Conservation (phyloP, 2,329 filamentous ascomycete genomes). For the Botrytis porri region DNA sequence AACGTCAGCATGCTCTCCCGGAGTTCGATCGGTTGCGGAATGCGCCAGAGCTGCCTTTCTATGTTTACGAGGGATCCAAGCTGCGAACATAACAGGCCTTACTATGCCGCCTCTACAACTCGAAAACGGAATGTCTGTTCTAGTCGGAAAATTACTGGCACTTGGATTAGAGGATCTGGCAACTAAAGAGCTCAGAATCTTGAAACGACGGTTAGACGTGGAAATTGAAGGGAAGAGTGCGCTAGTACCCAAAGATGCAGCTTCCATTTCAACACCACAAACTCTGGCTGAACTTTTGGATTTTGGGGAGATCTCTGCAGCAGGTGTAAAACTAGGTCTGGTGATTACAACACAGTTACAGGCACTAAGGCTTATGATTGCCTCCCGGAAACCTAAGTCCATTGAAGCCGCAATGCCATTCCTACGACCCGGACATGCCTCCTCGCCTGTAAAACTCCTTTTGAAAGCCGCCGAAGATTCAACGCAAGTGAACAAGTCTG, state of each 20-base stretch:
- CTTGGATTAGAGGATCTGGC: conserved; percentile 66
- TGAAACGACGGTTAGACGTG: conserved; percentile 62
- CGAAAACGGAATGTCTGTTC: conserved; percentile 69
- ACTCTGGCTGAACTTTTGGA: conserved; percentile 60
- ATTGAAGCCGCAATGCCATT: conserved; percentile 57
- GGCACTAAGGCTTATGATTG: conserved; percentile 60
- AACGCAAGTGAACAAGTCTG: conserved; percentile 54
- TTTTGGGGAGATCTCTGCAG: conserved; percentile 49
- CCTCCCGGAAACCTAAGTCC: conserved; percentile 55
- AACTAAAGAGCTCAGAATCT: conserved; percentile 61
- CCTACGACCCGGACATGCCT: conserved; percentile 50
- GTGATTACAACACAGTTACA: conserved; percentile 64
- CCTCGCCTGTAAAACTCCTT: conserved; percentile 59
- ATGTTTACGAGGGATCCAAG: conserved; percentile 58
- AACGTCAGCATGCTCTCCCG: conserved; percentile 32
- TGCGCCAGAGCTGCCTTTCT: conserved; percentile 67
- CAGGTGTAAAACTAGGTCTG: conserved; percentile 49
- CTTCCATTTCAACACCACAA: conserved; percentile 40
- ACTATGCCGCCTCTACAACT: conserved; percentile 63
- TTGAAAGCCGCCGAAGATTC: conserved; percentile 42
- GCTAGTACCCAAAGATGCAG: conserved; percentile 33
- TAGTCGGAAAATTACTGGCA: conserved; percentile 63
- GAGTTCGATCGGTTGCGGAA: conserved; percentile 47
- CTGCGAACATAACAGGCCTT: conserved; percentile 48
- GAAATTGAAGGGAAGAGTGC: conserved; percentile 27